A percentile compares a stretch with the other conserved stretches of the same genome.
These are phyloP conservation scores for Boletus edulis DNA, from an alignment of 768 basidiomycete genomes.

Conservation along the genomic window DNA sequence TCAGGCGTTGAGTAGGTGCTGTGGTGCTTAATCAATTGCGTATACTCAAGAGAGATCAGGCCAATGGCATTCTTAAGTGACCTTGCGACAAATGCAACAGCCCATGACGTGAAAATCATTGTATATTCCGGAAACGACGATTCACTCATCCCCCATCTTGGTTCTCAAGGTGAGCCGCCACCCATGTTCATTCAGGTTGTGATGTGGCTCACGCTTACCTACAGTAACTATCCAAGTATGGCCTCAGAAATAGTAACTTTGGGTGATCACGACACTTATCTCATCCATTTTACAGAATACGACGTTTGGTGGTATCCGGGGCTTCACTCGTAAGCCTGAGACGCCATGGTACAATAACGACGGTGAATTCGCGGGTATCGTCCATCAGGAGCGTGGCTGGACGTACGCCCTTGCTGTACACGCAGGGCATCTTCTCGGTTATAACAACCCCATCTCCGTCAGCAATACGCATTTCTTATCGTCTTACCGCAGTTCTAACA, in stretches of 20 bases:
- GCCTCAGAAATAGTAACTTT: background rate
- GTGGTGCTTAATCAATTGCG: background rate
- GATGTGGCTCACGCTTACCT: conserved; percentile 7
- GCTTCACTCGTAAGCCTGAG: conserved; percentile 65
- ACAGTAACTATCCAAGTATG: conserved; percentile 55
- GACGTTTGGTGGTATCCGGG: conserved; percentile 74
- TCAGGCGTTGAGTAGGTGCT: conserved; percentile 35
- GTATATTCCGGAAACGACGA: conserved; percentile 72
- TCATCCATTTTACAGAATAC: conserved; percentile 50
- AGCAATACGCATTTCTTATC: conserved; percentile 21
- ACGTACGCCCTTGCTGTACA: conserved; percentile 38
- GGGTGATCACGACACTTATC: background rate
- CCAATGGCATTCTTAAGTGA: conserved; percentile 64
- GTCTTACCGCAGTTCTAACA: background rate
- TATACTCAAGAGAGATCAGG: conserved; percentile 32
- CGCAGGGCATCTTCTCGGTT: conserved; percentile 41
- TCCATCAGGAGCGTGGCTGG: conserved; percentile 72
- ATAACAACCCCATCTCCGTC: conserved; percentile 44
- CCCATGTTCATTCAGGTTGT: background rate
- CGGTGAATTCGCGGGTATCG: conserved; percentile 60
- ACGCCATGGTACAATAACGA: conserved; percentile 65
- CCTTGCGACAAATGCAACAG: conserved; percentile 62
- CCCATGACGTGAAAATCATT: conserved; percentile 48
- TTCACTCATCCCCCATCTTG: conserved; percentile 57
- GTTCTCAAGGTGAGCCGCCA: conserved; percentile 54